Base-by-base conservation (phyloP, 768 basidiomycete species). In the Auricularia sp. region DNA sequence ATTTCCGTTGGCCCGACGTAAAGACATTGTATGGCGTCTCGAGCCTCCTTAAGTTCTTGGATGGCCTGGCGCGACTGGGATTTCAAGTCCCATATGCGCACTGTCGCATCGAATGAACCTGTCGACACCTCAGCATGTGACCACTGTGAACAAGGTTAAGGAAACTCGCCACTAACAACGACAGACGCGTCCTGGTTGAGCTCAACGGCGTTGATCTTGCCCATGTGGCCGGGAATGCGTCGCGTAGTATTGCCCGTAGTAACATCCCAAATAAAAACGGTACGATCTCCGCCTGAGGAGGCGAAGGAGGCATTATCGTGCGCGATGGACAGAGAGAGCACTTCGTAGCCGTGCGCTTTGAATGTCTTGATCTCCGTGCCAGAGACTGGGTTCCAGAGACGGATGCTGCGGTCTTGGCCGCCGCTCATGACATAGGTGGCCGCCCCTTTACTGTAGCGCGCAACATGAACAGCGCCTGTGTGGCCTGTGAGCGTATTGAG, bases 261-360 rank as follows among this genome's bases (percentile, higher is more conserved):
- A 10, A 99, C 97, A 72, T 99, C 97, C 96, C 96, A 98, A 29
- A 97, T 75, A 69, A 97, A 97, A 1, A 97, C 87, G 62, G 88
- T 87, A 67, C 92, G 86, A 75, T 99, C 96, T 5, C 96, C 96
- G 37, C 96, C 96, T 29, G 89, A 92, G 3, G 92, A 95, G 14
- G 89, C 94, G 70, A 99, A 94, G 71, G 89, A 89, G 35, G 89
- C 87, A 77, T 99, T 99, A 76, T 99, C 96, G 69, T 93, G 87
- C 54, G 93, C 84, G 47, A 92, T 96, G 69, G 90, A 82, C 61
- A 99, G 78, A 2, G 92, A 91, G 51, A 98, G 82, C 3, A 99
- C 91, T 73, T 98, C 97, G 73, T 98, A 96, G 35, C 94, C 96
- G 74, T 98, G 96, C 8, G 92, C 92, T 65, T 85, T 78, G 74